Evolutionary conservation across 208 protist genomes (phyloP), one percentile per base, ranked within the genome.

Genomic region (Leishmania aethiopica): DNA sequence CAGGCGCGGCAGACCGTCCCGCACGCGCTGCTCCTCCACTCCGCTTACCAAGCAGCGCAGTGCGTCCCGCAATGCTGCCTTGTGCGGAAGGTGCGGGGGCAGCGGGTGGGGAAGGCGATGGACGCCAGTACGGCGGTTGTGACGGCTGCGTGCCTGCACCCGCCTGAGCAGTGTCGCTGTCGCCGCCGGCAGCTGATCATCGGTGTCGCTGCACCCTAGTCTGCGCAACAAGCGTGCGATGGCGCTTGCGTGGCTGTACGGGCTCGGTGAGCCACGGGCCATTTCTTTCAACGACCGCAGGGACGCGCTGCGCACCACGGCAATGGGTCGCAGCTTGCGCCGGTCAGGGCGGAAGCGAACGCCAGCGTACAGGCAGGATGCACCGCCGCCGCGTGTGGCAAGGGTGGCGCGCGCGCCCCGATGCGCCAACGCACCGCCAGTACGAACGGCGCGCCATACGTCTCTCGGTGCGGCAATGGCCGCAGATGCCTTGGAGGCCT

Each of bases 311-410:
- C 90, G 88, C 78, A 95, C 75, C 2, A 84, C 73, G 1, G 94
- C 92, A 59, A 97, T 93, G 51, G 94, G 94, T 1, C 94, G 91
- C 47, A 97, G 85, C 81, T 95, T 95, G n/a, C 78, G 67, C 13
- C 84, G 49, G 80, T 95, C 90, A 3, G 93, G 87, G 11, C 92
- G 84, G 70, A 93, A 91, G 11, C 89, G 89, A 60, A 96, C 60
- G 15, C 84, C 77, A 2, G 94, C 89, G 79, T 94, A 95, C 1
- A 96, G 81, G 87, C 40, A 72, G 8, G 73, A 79, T 1, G 67
- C 40, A 17, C 22, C 25, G 35, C 64, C 73, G 57, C 47, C 15
- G 69, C 67, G 70, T 7, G 35, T 57, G 59, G 55, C 62, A 40
- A 84, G 79, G 11, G 60, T 62, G 8, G 83, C 62, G n/a, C 32